Conservation (phyloP, 164 flowering plant species). For the Chimonanthus salicifolius region DNA sequence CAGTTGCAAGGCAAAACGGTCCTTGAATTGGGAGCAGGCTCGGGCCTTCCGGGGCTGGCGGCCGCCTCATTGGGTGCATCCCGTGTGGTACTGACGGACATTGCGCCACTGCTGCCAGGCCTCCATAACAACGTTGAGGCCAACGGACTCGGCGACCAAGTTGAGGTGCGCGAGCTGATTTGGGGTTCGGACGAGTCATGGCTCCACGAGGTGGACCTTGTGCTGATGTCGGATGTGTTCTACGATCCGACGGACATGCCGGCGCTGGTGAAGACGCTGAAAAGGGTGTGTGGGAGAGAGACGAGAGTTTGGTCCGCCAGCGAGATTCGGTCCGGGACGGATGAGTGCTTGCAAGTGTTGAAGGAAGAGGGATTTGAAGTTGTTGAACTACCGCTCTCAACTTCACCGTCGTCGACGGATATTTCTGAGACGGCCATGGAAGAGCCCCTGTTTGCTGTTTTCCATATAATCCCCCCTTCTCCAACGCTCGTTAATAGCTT, state of each 20-base stretch:
- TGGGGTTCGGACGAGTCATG: constrained; percentile 10
- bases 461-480: constrained; percentile 4
- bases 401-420: background rate
- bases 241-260: constrained; percentile 28
- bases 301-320: constrained; percentile 32
- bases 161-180: constrained; percentile 11
- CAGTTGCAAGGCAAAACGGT: constrained; percentile 25
- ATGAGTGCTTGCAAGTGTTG: constrained; percentile 29
- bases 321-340: constrained; percentile 28
- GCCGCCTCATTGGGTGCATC: constrained; percentile 37
- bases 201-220: constrained; percentile 30
- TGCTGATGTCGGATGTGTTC: constrained; percentile 43
- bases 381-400: constrained; percentile 14
- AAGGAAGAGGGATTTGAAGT: constrained; percentile 29
- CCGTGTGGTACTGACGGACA: constrained; percentile 36
- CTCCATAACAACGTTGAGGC: constrained; percentile 28
- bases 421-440: background rate
- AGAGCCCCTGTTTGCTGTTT: constrained; percentile 10
- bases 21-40: constrained; percentile 42
- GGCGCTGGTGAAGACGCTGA: constrained; percentile 28
- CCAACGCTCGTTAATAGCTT: background rate
- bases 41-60: constrained; percentile 41
- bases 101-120: constrained; percentile 23
- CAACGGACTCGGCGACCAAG: constrained; percentile 30
- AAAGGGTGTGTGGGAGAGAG: constrained; percentile 14